Evolutionary conservation across 1,284 basidiomycete genomes (phyloP), one percentile per base, ranked within the genome.

Genomic region (Puccinia horiana): DNA sequence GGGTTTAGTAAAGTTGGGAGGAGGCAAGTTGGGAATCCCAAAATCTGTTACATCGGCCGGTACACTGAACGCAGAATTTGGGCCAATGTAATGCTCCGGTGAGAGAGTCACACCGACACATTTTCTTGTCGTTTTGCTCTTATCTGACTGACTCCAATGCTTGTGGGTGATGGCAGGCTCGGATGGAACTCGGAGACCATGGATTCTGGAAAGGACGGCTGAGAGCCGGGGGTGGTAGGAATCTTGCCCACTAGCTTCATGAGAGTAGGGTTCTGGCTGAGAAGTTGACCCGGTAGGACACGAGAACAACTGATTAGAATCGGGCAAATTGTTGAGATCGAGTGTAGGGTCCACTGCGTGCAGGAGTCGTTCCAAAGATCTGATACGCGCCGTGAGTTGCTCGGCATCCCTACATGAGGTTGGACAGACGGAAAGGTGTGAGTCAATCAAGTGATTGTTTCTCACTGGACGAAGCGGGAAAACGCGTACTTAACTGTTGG

Each of bases 321-420:
- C 20, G 12, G 78, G 78, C n/a, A 80, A 44, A 52, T 72, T 58
- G 26, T 58, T 49, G 6, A 80, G 54, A 42, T 80, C 78, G 44
- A 80, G 23, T 32, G 65, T 42, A 8, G 78, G 69, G 52, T 47
- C 65, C 14, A 80, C 69, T 12, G 78, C 78, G 2, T 72, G 65
- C 35, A 80, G 49, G 23, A 80, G 69, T 37, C 69, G 44, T 42
- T 80, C 78, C n/a, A 80, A n/a, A 42, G 78, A 80, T 18, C 54
- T 49, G 56, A 80, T 80, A 18, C 69, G 32, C 0, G 78, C 78
- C 42, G 23, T 47, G n/a, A 80, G 78, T 16, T 80, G 78, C 56
- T 80, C 54, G 20, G 42, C 67, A 49, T 80, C 78, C 49, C 78
- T 80, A 44, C n/a, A 44, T 52, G 35, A 29, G 4, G 61, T 29